Percentiles rank a stretch among this genome's conserved stretches.
Conservation (phyloP, 208 protist genomes). For the Crithidia bombi region DNA sequence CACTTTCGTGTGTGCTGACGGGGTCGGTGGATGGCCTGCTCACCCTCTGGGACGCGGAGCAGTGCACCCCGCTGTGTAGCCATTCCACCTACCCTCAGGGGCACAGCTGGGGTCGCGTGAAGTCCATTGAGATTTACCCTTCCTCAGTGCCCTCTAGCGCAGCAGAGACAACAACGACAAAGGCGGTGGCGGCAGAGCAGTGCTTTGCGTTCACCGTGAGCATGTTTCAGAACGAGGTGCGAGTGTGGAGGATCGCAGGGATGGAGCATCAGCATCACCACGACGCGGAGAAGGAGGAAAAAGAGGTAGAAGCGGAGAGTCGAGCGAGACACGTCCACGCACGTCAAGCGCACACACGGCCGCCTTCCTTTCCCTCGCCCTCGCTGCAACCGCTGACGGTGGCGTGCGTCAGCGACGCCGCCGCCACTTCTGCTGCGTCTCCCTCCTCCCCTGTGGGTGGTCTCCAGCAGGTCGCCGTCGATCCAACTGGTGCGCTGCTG, state of each 20-base stretch:
- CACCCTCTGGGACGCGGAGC: constrained; percentile 73
- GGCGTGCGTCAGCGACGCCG: constrained; percentile 25
- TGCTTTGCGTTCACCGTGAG: constrained; percentile 68
- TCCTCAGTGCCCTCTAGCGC: not conserved
- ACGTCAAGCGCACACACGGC: not conserved
- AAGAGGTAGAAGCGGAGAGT: not conserved
- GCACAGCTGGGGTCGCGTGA: constrained; percentile 62
- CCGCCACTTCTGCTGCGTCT: not conserved
- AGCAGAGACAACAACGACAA: not conserved
- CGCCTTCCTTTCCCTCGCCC: constrained; percentile 8
- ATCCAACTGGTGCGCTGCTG: constrained; percentile 67
- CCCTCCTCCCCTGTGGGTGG: not conserved
- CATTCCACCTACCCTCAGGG: constrained; percentile 46
- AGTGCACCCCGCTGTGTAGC: constrained; percentile 50
- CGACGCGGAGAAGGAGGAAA: constrained; percentile 5
- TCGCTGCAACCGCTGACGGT: not conserved
- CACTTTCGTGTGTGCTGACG: constrained; percentile 42
- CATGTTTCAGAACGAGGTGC: constrained; percentile 73
- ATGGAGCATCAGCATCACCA: not conserved
- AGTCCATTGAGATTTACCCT: constrained; percentile 58
- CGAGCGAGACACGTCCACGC: too few species aligned
- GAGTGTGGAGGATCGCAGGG: constrained; percentile 34
- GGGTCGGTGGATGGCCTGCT: constrained; percentile 81
- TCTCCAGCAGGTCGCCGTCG: constrained; percentile 55
- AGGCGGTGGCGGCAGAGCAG: not conserved